Percentiles rank a stretch among this genome's conserved stretches.
phyloP scores from a whole-genome alignment of 2,329 filamentous ascomycete species.

The Tolypocladium cylindrosporum region DNA sequence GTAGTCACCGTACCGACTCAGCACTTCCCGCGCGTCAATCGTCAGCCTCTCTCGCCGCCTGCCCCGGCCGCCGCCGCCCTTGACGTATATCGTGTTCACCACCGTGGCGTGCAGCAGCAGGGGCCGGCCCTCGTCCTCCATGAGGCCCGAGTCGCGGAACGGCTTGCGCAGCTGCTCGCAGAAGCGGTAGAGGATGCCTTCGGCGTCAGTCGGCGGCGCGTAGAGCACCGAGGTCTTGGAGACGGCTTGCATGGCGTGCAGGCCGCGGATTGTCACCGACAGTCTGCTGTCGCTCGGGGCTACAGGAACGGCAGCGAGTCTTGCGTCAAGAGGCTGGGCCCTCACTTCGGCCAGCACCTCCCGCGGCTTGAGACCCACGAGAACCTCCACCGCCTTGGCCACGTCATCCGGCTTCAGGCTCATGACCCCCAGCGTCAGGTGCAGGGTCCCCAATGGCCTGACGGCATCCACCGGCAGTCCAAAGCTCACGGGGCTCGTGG shows the following conservation, averaged over 20 bases:
- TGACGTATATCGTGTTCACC: conserved; percentile 74
- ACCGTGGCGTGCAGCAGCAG: conserved; percentile 77
- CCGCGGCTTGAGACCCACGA: conserved; percentile 26
- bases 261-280: conserved; percentile 38
- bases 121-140: conserved; percentile 47
- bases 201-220: conserved; percentile 45
- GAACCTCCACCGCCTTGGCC: conserved; percentile 28
- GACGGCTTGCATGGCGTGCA: conserved; percentile 52
- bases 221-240: conserved; percentile 55
- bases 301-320: neutral
- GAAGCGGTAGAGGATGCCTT: conserved; percentile 43
- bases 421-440: conserved; percentile 84
- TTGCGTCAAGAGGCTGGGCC: neutral
- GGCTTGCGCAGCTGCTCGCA: conserved; percentile 41
- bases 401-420: conserved; percentile 46
- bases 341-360: conserved; percentile 26
- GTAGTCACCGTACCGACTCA: conserved; percentile 52
- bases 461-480: conserved; percentile 57
- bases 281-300: conserved; percentile 13
- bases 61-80: conserved; percentile 18
- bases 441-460: conserved; percentile 68
- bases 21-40: conserved; percentile 44
- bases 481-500: conserved; percentile 32
- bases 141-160: conserved; percentile 46
- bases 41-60: conserved; percentile 29